Percentiles rank a stretch among this genome's conserved stretches.
These are phyloP conservation scores for Salvia hispanica DNA, from an alignment of 257 asterid species.

Conservation along the genomic window DNA sequence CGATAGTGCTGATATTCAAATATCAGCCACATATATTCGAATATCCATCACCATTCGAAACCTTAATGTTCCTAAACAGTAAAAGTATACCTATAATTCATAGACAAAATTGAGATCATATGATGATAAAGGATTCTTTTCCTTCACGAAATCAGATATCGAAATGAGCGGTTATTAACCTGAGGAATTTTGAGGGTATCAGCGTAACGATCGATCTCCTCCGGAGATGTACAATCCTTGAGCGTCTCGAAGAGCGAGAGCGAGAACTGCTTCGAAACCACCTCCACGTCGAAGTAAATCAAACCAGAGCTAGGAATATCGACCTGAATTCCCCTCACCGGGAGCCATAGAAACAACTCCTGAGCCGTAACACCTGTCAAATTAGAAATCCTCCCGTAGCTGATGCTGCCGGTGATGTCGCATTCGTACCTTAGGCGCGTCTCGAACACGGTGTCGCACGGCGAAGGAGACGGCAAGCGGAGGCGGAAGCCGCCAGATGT, in stretches of 20 bases:
- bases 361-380: slow-evolving; percentile 65
- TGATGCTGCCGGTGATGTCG: slow-evolving; percentile 51
- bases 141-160: background rate
- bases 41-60: background rate
- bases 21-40: background rate
- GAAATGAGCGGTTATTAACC: slow-evolving; percentile 37
- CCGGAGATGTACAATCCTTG: slow-evolving; percentile 49
- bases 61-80: background rate
- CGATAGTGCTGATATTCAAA: background rate
- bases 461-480: slow-evolving; percentile 44
- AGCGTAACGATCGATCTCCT: slow-evolving; percentile 20
- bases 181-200: slow-evolving; percentile 30
- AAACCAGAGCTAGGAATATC: slow-evolving; percentile 85
- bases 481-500: slow-evolving; percentile 53
- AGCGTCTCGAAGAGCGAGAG: slow-evolving; percentile 72
- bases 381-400: slow-evolving; percentile 48
- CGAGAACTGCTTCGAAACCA: slow-evolving; percentile 75
- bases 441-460: slow-evolving; percentile 72
- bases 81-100: background rate
- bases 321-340: slow-evolving; percentile 65
- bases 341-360: slow-evolving; percentile 78
- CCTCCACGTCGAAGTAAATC: slow-evolving; percentile 79
- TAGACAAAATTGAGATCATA: background rate
- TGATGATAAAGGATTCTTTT: background rate
- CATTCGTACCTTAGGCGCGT: slow-evolving; percentile 57